A percentile compares a stretch with the other conserved stretches of the same genome.
These are phyloP conservation scores for Chrysoporthe austroafricana DNA, from an alignment of 2,329 filamentous ascomycete genomes.

Conservation along the genomic window DNA sequence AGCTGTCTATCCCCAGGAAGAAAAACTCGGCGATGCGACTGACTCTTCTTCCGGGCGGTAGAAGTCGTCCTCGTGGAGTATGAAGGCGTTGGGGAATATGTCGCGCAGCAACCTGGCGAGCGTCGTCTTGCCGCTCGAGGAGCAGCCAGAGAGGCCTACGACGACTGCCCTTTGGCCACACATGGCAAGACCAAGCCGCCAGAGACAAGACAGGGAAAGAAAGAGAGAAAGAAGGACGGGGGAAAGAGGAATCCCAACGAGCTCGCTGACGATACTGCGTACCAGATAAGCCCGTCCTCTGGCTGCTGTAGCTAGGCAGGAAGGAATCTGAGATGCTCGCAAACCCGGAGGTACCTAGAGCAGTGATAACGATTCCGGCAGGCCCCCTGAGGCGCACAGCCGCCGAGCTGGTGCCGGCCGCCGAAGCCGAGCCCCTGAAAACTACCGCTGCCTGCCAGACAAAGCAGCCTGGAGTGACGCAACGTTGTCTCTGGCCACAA, in stretches of 20 bases:
- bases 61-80: conserved; percentile 96
- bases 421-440: conserved; percentile 1
- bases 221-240: neutral
- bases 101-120: conserved; percentile 82
- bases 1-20: conserved; percentile 1
- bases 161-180: conserved; percentile 58
- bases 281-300: neutral
- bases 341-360: neutral
- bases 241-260: too few relatives aligned
- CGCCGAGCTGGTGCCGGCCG: neutral
- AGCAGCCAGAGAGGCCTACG: conserved; percentile 85
- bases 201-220: neutral
- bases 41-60: conserved; percentile 79
- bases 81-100: conserved; percentile 77
- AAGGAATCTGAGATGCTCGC: neutral
- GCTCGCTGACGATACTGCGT: neutral
- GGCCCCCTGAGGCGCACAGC: conserved; percentile 5
- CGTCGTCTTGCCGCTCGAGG: conserved; percentile 94
- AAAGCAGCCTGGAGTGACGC: conserved; percentile 22
- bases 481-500: conserved; percentile 6
- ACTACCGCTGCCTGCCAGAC: conserved; percentile 14
- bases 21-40: conserved; percentile 34
- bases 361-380: conserved; percentile 2
- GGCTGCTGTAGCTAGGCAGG: neutral
- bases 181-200: conserved; percentile 30